phyloP scores from a whole-genome alignment of 1,284 basidiomycete species.

The Cutaneotrichosporon sp. region DNA sequence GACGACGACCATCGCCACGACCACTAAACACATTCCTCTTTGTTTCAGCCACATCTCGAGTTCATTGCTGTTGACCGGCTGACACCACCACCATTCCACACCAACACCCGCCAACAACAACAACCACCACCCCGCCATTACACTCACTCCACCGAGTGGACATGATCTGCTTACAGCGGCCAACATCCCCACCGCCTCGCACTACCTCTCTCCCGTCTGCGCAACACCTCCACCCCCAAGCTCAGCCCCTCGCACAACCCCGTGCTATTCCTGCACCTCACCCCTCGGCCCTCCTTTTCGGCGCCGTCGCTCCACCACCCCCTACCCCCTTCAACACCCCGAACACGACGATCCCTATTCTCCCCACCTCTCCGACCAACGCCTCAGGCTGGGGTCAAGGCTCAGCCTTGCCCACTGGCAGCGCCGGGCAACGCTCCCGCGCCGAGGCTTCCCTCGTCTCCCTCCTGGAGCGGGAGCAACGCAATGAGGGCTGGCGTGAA shows the following conservation, averaged over 20 bases:
- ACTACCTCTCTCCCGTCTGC: background rate
- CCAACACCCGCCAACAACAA: background rate
- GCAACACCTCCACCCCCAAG: too few relatives aligned
- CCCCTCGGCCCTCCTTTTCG: background rate
- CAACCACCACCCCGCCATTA: background rate
- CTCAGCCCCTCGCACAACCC: too few relatives aligned
- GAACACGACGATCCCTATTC: too few relatives aligned
- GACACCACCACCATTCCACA: too few relatives aligned
- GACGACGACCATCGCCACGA: too few relatives aligned
- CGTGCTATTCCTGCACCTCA: background rate
- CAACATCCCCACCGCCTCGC: too few relatives aligned
- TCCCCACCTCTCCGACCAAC: too few relatives aligned
- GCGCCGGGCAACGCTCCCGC: background rate
- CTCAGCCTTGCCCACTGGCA: too few relatives aligned
- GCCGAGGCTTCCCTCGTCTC: slow-evolving; percentile 13
- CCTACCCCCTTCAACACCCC: background rate
- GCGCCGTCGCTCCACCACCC: background rate
- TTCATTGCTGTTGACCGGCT: background rate
- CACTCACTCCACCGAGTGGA: too few relatives aligned
- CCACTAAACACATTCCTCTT: background rate
- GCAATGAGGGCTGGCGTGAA: background rate
- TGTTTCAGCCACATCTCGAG: background rate
- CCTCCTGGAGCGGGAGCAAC: slow-evolving; percentile 13
- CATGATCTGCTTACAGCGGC: slow-evolving; percentile 9
- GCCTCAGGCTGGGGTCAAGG: too few relatives aligned